phyloP scores from a whole-genome alignment of 2,329 filamentous ascomycete genomes.

The Fusarium heterosporum region DNA sequence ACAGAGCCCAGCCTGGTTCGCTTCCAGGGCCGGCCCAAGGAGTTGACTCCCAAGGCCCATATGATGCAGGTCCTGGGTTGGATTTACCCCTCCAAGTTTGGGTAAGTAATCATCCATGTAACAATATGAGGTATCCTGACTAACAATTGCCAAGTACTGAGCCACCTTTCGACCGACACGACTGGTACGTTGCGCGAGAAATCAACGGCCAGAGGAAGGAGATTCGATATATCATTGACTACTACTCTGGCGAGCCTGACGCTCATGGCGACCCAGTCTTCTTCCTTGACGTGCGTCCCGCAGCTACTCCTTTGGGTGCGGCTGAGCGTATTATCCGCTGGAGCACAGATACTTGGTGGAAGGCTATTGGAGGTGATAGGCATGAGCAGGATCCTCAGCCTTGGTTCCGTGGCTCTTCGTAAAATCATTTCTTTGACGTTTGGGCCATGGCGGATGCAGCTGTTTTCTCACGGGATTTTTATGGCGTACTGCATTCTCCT shows the following conservation, averaged over 20 bases:
- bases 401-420: slow-evolving; percentile 48
- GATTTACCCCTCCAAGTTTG: slow-evolving; percentile 83
- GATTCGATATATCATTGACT: slow-evolving; percentile 96
- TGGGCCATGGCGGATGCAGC: slow-evolving; percentile 23
- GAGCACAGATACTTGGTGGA: slow-evolving; percentile 96
- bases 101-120: slow-evolving; percentile 60
- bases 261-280: slow-evolving; percentile 92
- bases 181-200: slow-evolving; percentile 90
- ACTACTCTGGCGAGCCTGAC: slow-evolving; percentile 87
- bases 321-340: slow-evolving; percentile 87
- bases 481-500: slow-evolving; percentile 42
- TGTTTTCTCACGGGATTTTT: slow-evolving; percentile 19
- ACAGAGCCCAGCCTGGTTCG: slow-evolving; percentile 79
- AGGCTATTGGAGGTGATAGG: slow-evolving; percentile 78
- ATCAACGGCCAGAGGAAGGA: slow-evolving; percentile 76
- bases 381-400: slow-evolving; percentile 59
- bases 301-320: slow-evolving; percentile 82
- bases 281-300: slow-evolving; percentile 92
- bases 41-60: slow-evolving; percentile 90
- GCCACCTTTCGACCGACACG: slow-evolving; percentile 94
- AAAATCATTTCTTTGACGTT: slow-evolving; percentile 29
- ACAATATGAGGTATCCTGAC: background rate
- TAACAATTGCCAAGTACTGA: slow-evolving; percentile 67
- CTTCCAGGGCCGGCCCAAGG: slow-evolving; percentile 90
- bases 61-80: slow-evolving; percentile 84